Evolutionary conservation across 768 basidiomycete species (phyloP).

Genomic region (Fibroporia radiculosa): DNA sequence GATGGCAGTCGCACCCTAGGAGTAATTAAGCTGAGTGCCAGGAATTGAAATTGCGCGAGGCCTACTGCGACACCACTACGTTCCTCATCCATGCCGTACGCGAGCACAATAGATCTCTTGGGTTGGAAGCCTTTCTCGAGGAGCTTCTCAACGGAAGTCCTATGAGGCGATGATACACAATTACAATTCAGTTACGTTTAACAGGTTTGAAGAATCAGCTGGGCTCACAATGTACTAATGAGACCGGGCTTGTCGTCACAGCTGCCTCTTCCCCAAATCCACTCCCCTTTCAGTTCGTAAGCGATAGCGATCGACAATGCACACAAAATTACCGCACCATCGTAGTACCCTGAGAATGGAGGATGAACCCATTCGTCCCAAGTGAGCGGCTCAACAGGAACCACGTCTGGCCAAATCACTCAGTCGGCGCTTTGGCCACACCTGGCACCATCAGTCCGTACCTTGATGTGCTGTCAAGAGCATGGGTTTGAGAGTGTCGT

Average conservation of each 20-base stretch:
- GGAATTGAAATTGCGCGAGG: background rate
- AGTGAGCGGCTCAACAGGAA: constrained; percentile 38
- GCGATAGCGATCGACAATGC: too few relatives aligned
- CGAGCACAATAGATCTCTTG: constrained; percentile 30
- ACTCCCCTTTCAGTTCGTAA: constrained; percentile 15
- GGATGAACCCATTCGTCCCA: constrained; percentile 38
- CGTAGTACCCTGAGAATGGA: constrained; percentile 41
- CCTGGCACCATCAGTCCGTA: constrained; percentile 8
- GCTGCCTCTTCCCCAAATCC: constrained; percentile 28
- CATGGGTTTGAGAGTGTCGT: constrained; percentile 41
- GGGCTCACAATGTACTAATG: constrained; percentile 23
- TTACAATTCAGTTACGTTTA: background rate
- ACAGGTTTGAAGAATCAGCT: background rate
- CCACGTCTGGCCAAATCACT: constrained; percentile 30
- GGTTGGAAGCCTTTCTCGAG: constrained; percentile 39
- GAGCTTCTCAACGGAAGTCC: constrained; percentile 38
- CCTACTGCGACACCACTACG: constrained; percentile 19
- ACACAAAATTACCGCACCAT: constrained; percentile 16
- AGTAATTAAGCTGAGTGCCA: background rate
- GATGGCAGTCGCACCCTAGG: constrained; percentile 49
- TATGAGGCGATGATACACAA: constrained; percentile 1
- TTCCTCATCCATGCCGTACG: constrained; percentile 49
- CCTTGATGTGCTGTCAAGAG: constrained; percentile 49
- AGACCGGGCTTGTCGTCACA: constrained; percentile 29
- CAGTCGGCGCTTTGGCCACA: background rate